Conservation (phyloP, 176 grass and related monocot genomes). For the Olyra latifolia region DNA sequence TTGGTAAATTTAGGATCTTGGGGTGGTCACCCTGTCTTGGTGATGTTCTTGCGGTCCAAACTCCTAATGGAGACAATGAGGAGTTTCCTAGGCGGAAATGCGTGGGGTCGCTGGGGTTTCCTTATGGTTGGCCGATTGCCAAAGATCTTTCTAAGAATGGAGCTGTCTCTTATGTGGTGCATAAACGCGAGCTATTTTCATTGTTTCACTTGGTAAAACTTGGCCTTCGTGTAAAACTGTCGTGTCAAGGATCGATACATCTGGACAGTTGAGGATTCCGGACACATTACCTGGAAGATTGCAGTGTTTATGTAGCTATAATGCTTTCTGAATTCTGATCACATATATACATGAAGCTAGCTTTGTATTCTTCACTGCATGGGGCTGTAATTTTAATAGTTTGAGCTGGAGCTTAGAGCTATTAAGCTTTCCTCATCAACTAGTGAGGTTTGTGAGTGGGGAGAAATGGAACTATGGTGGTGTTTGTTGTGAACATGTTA, state of each 20-base stretch:
- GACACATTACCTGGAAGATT: background rate
- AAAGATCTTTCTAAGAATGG: slow-evolving; percentile 25
- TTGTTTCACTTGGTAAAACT: slow-evolving; percentile 9
- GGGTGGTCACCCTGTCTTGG: background rate
- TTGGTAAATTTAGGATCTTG: slow-evolving; percentile 8
- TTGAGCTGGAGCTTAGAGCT: background rate
- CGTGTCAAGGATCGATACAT: background rate
- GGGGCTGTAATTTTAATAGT: background rate
- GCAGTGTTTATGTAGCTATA: background rate
- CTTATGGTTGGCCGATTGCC: background rate
- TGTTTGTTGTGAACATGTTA: slow-evolving; percentile 18
- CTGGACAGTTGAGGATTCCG: background rate
- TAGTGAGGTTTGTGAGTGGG: background rate
- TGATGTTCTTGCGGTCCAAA: slow-evolving; percentile 26
- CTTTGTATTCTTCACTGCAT: background rate
- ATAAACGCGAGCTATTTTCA: background rate
- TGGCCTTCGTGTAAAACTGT: background rate
- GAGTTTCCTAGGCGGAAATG: slow-evolving; percentile 6
- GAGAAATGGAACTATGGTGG: background rate
- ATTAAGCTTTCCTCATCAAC: background rate
- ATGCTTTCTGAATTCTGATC: background rate
- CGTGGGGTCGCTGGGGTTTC: slow-evolving; percentile 7
- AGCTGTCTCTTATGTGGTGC: background rate
- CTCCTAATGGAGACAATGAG: slow-evolving; percentile 17
- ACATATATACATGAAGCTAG: background rate